phyloP scores from a whole-genome alignment of 1,139 yeast genomes.

The Kurtzmaniella quercitrusa region DNA sequence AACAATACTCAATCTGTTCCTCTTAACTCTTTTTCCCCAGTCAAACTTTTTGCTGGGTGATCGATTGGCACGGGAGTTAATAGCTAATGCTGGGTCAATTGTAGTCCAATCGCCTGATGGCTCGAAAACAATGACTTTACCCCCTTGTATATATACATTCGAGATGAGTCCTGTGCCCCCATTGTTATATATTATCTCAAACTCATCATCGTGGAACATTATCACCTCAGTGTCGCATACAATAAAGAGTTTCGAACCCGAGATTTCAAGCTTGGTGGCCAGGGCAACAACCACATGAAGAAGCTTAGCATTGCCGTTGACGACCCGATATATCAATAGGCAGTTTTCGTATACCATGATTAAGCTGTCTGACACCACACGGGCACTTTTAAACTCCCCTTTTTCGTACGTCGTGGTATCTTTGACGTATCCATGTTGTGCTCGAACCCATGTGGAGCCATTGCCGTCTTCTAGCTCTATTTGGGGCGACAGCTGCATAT shows the following conservation, averaged over 20 bases:
- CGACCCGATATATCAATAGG: not conserved
- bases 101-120: not conserved
- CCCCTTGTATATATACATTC: not conserved
- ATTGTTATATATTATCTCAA: not conserved
- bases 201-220: not conserved
- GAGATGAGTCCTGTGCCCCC: not conserved
- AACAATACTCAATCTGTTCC: conserved; percentile 11
- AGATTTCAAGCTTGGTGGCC: not conserved
- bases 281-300: not conserved
- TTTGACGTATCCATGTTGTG: not conserved
- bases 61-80: not conserved
- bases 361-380: not conserved
- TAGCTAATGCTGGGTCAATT: not conserved
- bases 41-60: conserved; percentile 8
- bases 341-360: not conserved
- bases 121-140: not conserved
- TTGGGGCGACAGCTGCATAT: not conserved
- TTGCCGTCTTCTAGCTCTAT: not conserved
- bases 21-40: conserved; percentile 8
- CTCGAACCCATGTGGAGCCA: not conserved
- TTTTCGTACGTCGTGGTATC: not conserved
- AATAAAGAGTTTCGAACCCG: not conserved
- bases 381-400: not conserved
- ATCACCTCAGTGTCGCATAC: not conserved
- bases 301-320: not conserved